Evolutionary conservation across 2,329 filamentous ascomycete species (phyloP), one percentile per base, ranked within the genome.

Genomic region (Paecilomyces fulvus): DNA sequence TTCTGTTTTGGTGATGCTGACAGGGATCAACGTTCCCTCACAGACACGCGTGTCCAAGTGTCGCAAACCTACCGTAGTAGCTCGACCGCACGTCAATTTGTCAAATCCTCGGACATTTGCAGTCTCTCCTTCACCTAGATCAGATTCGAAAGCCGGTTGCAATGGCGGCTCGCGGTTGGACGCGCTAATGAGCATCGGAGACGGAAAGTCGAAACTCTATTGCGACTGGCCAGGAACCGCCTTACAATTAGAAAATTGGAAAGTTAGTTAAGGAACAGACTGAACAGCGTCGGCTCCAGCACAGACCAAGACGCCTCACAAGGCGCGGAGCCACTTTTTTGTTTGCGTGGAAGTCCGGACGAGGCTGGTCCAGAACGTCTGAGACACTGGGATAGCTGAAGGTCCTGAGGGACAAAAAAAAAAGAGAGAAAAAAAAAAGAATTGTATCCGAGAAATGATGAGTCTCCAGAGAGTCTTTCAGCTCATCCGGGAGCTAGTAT

Each of bases 111-210:
- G 25, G 25, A 43, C 37, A 43, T 17, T 17, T 17, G n/a, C 37
- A 14, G 17, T 37, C 12, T n/a, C n/a, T 6, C 14, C 17, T 9
- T 43, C 17, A n/a, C 33, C 37, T 17, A 43, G 37, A 17, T n/a
- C n/a, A 17, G 37, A n/a, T 3, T 17, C 7, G 37, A 43, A 17
- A 17, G 37, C 37, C 37, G 37, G 17, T 43, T n/a, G 37, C 9
- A 17, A 17, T 43, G 37, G n/a, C 37, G 37, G 37, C 37, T 43
- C 30, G 30, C 23, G 52, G 46, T 54, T 33, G 30, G 52, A 51
- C 21, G 23, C 30, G 57, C 56, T 23, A 51, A 57, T 6, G 46
- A 21, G 30, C 33, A 46, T 8, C n/a, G 33, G 52, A 43, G 31
- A 53, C 30, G 23, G 25, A 8, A 37, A 25, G 31, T 53, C 31